These are phyloP conservation scores for Leishmania guyanensis DNA, from an alignment of 208 protist genomes.

Conservation along the genomic window DNA sequence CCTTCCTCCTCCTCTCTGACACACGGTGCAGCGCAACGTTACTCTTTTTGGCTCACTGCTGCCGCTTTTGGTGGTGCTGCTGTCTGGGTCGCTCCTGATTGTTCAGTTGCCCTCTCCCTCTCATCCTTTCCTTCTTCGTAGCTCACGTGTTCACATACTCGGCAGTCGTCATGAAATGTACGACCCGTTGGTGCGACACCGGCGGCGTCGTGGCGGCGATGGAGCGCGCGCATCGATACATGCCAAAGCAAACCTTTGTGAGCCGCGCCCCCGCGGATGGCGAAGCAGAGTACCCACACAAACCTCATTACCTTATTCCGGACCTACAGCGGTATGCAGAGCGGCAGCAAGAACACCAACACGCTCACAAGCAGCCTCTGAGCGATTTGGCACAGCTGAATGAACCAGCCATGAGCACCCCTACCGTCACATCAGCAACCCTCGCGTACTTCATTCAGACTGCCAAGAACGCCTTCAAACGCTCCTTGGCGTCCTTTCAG, in stretches of 20 bases:
- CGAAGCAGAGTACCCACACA: neutral
- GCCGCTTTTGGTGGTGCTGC: neutral
- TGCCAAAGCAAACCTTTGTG: slow-evolving; percentile 16
- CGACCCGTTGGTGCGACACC: neutral
- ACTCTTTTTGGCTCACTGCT: neutral
- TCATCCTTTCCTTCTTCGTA: slow-evolving; percentile 3
- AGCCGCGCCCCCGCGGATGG: neutral
- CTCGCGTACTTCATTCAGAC: slow-evolving; percentile 11
- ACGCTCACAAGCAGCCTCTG: neutral
- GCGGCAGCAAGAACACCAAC: slow-evolving; percentile 7
- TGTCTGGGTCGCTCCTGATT: neutral
- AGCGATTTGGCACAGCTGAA: slow-evolving; percentile 2
- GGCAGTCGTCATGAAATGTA: slow-evolving; percentile 10
- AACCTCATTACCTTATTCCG: slow-evolving; percentile 12
- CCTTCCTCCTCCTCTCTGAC: no score
- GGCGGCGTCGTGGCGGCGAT: slow-evolving; percentile 10
- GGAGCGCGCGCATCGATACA: slow-evolving; percentile 10
- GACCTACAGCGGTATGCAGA: slow-evolving; percentile 17
- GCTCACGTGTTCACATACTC: neutral
- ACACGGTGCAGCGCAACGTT: neutral
- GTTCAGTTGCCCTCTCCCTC: neutral
- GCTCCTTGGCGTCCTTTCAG: slow-evolving; percentile 10
- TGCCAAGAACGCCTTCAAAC: neutral
- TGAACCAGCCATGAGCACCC: neutral
- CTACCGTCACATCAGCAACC: neutral